Evolutionary conservation across 2,329 filamentous ascomycete species (phyloP).

Genomic region (Phyllosticta ampelicida): DNA sequence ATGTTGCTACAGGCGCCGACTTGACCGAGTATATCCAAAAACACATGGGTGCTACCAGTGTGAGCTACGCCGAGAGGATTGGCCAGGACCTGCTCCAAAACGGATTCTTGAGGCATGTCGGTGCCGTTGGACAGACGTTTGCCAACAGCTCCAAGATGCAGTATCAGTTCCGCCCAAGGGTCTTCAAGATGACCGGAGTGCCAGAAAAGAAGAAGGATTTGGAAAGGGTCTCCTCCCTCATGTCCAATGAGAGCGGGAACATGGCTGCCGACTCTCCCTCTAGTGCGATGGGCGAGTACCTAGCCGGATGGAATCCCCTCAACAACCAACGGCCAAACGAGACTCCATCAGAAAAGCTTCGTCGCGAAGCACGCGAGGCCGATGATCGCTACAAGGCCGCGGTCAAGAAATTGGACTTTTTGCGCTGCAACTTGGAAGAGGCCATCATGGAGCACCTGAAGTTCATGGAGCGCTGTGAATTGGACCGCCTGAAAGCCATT

Average conservation of each 20-base stretch:
- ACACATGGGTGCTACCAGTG: constrained; percentile 69
- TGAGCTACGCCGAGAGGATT: constrained; percentile 87
- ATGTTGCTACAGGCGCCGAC: constrained; percentile 81
- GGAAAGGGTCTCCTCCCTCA: constrained; percentile 62
- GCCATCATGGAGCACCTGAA: constrained; percentile 84
- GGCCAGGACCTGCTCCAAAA: constrained; percentile 83
- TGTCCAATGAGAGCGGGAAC: constrained; percentile 38
- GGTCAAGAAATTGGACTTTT: constrained; percentile 75
- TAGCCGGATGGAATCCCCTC: constrained; percentile 85
- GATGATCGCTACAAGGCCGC: constrained; percentile 88
- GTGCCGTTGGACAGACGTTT: constrained; percentile 90
- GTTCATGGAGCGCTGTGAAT: constrained; percentile 94
- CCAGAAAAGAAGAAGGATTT: constrained; percentile 75
- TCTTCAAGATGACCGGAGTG: constrained; percentile 76
- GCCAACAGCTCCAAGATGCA: constrained; percentile 96
- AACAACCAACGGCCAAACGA: constrained; percentile 90
- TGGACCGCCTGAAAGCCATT: constrained; percentile 93
- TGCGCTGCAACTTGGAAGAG: constrained; percentile 92
- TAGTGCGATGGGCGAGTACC: constrained; percentile 75
- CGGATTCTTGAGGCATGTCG: constrained; percentile 81
- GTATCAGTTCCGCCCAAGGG: constrained; percentile 92
- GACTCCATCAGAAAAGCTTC: constrained; percentile 74
- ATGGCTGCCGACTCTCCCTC: constrained; percentile 68
- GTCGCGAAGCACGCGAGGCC: constrained; percentile 77
- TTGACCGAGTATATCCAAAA: constrained; percentile 94